Conservation (phyloP, 352 stramenopile species). For the Phytophthora agathidicida region DNA sequence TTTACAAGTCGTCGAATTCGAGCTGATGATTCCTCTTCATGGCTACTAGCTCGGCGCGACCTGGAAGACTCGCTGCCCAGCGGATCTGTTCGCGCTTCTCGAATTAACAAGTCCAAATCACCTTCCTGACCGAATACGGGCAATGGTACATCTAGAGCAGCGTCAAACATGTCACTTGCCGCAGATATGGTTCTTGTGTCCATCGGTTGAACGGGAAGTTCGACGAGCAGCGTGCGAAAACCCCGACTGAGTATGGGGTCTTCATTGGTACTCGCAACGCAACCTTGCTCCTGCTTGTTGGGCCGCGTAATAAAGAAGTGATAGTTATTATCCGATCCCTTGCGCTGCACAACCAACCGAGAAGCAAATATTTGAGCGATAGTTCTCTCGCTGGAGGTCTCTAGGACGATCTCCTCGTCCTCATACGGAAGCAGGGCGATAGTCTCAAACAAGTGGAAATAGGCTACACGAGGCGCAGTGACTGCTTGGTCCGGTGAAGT, state of each 20-base stretch:
- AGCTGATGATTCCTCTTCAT: slow-evolving; percentile 10
- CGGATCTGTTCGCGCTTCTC: slow-evolving; percentile 32
- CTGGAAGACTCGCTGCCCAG: slow-evolving; percentile 7
- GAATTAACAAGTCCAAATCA: slow-evolving; percentile 39
- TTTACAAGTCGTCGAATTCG: slow-evolving; percentile 27
- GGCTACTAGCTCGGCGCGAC: neutral
- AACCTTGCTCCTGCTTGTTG: neutral
- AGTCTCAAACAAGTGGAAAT: slow-evolving; percentile 49
- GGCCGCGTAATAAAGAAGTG: slow-evolving; percentile 32
- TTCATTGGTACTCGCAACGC: neutral
- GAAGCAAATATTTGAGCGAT: slow-evolving; percentile 38
- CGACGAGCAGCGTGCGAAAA: slow-evolving; percentile 30
- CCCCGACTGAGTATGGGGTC: neutral
- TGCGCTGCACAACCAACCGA: slow-evolving; percentile 26
- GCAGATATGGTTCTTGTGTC: slow-evolving; percentile 10
- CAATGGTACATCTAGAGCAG: slow-evolving; percentile 2
- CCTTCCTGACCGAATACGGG: slow-evolving; percentile 7
- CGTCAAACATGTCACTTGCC: slow-evolving; percentile 1
- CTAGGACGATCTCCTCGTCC: slow-evolving; percentile 34
- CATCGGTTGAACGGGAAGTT: slow-evolving; percentile 28
- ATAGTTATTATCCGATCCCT: slow-evolving; percentile 32
- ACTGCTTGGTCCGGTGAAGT: slow-evolving; percentile 8
- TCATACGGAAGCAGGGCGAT: slow-evolving; percentile 42
- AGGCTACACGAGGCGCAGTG: slow-evolving; percentile 20
- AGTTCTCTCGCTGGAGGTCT: slow-evolving; percentile 33